Base-by-base conservation (phyloP, 768 basidiomycete genomes). In the Tylopilus plumbeoviolaceoides region DNA sequence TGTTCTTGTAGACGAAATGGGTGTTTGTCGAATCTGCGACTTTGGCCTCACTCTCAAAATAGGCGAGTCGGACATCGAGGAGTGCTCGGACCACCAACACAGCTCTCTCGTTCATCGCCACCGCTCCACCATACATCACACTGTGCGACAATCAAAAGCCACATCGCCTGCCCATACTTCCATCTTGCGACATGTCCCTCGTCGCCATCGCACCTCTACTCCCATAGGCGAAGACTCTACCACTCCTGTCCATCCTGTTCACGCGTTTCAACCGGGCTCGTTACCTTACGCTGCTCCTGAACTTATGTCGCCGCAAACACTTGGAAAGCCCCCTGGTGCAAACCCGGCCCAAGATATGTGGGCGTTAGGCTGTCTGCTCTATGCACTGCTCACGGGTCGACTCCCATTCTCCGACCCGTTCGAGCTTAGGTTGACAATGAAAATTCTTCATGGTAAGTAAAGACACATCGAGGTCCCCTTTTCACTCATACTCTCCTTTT, bases 251-350 rank as follows among this genome's bases (percentile, higher is more conserved):
- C 69, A 71, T 56, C 67, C 71, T 5, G 61, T 63, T 23, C 64
- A 70, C 27, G 69, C 65, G 36, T 82, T 86, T 62, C 85, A 86
- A 38, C 84, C 87, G 0, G 95, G 93, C 7, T 95, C 93, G 1
- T 72, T 98, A 3, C 93, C 92, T 0, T 98, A 98, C 62, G 89
- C 91, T 1, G 79, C 94, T 0, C 94, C 94, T 6, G 94, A 98
- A 65, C 78, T 97, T 4, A 77, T 97, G 3, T 75, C 83, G 4
- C 83, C 89, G 0, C 81, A 79, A 47, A 67, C 71, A 15, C 71
- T 69, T 3, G 78, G 80, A 0, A 65, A 23, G 28, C 51, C 50
- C 17, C 49, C 57, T 23, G 59, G 67, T 23, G 61, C 63, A 8
- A 72, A 82, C 59, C 87, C 93, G 2, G 83, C 89, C 0, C 91